Percentiles rank a stretch among this genome's conserved stretches.
These are phyloP conservation scores for Albifimbria verrucaria DNA, from an alignment of 2,329 filamentous ascomycete genomes.

Conservation along the genomic window DNA sequence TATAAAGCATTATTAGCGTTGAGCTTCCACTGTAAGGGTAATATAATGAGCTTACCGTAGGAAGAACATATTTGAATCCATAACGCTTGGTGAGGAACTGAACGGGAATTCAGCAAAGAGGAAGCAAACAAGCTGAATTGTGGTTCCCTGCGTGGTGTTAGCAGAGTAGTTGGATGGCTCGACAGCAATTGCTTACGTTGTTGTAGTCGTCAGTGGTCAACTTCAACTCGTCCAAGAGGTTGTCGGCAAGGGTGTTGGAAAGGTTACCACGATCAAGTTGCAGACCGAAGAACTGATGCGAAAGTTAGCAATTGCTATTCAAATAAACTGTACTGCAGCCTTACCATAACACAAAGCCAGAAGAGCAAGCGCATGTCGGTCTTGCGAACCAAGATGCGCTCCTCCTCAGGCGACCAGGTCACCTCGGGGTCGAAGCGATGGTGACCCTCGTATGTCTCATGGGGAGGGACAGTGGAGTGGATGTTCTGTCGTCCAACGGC, in stretches of 20 bases:
- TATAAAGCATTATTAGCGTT: constrained; percentile 2
- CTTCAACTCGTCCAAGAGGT: constrained; percentile 52
- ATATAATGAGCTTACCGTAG: constrained; percentile 26
- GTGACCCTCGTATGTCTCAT: constrained; percentile 34
- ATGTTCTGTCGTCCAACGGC: constrained; percentile 37
- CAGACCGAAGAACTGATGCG: constrained; percentile 53
- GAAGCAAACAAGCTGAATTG: constrained; percentile 53
- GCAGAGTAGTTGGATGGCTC: background rate
- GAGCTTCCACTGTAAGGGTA: background rate
- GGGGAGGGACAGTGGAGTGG: constrained; percentile 23
- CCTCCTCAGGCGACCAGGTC: constrained; percentile 55
- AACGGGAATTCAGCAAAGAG: constrained; percentile 53
- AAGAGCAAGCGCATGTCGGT: constrained; percentile 38
- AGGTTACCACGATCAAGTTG: constrained; percentile 64
- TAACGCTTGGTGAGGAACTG: constrained; percentile 56
- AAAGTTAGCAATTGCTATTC: background rate
- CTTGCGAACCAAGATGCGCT: constrained; percentile 53
- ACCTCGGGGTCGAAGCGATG: constrained; percentile 38
- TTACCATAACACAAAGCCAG: constrained; percentile 41
- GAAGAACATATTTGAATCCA: constrained; percentile 55
- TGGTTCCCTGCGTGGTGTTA: constrained; percentile 36
- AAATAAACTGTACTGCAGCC: constrained; percentile 1
- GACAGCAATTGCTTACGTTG: constrained; percentile 30
- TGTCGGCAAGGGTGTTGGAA: constrained; percentile 59
- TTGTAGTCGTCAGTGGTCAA: constrained; percentile 53